Conservation (phyloP, 2,329 filamentous ascomycete species). For the Nemania serpens region DNA sequence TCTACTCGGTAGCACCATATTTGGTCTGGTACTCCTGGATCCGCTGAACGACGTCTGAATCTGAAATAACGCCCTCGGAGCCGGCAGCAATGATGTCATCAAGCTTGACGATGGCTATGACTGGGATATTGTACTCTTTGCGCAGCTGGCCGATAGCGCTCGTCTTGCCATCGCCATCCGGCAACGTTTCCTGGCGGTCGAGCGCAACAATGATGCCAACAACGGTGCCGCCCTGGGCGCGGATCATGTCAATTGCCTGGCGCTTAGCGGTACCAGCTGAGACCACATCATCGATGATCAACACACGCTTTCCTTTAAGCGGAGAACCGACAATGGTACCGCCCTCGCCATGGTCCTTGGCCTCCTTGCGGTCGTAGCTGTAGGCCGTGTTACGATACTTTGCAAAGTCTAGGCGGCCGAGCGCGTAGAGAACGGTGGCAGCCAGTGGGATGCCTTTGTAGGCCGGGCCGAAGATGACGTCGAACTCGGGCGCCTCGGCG, state of each 20-base stretch:
- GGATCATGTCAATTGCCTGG: slow-evolving; percentile 89
- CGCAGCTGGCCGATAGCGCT: slow-evolving; percentile 87
- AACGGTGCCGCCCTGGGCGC: slow-evolving; percentile 80
- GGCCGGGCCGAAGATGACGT: slow-evolving; percentile 89
- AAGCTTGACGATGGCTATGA: slow-evolving; percentile 81
- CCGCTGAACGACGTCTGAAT: slow-evolving; percentile 62
- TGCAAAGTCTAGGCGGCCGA: slow-evolving; percentile 69
- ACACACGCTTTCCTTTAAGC: slow-evolving; percentile 80
- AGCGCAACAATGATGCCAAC: slow-evolving; percentile 88
- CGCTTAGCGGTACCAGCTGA: slow-evolving; percentile 93
- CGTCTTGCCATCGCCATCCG: slow-evolving; percentile 64
- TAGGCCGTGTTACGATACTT: slow-evolving; percentile 76
- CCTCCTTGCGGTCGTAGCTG: slow-evolving; percentile 94
- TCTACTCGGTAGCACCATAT: slow-evolving; percentile 64
- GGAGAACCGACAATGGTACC: slow-evolving; percentile 89
- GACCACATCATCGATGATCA: slow-evolving; percentile 96
- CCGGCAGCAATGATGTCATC: slow-evolving; percentile 79
- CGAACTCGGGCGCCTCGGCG: slow-evolving; percentile 61
- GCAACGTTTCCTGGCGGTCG: slow-evolving; percentile 84
- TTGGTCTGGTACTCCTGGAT: slow-evolving; percentile 75
- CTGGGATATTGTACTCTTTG: slow-evolving; percentile 81
- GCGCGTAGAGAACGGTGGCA: slow-evolving; percentile 74
- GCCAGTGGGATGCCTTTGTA: slow-evolving; percentile 98
- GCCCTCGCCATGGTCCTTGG: slow-evolving; percentile 94
- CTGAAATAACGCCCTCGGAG: slow-evolving; percentile 64